Evolutionary conservation across 2,329 filamentous ascomycete genomes (phyloP).

Genomic region (Elsinoe ampelina): DNA sequence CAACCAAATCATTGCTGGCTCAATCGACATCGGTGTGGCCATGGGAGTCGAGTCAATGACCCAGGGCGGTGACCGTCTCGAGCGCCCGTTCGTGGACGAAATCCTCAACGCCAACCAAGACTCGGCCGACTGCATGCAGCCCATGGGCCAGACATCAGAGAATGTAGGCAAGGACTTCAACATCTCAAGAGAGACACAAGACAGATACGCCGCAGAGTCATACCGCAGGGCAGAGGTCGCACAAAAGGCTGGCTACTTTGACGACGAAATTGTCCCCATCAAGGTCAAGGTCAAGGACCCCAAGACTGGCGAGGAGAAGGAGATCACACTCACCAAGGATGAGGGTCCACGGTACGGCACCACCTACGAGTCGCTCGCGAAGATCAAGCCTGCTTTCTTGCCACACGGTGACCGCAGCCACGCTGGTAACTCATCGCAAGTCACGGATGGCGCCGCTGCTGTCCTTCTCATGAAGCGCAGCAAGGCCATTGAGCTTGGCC

Average conservation of each 20-base stretch:
- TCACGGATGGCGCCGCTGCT: conserved; percentile 88
- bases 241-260: conserved; percentile 83
- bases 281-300: conserved; percentile 71
- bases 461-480: conserved; percentile 90
- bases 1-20: conserved; percentile 68
- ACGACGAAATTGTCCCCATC: conserved; percentile 90
- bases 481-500: conserved; percentile 72
- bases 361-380: conserved; percentile 68
- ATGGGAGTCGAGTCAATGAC: conserved; percentile 88
- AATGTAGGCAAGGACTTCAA: conserved; percentile 89
- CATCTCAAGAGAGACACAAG: conserved; percentile 70
- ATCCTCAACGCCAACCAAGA: conserved; percentile 65
- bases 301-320: conserved; percentile 67
- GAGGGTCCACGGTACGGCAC: conserved; percentile 89
- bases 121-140: conserved; percentile 75
- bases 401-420: conserved; percentile 80
- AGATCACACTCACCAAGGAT: conserved; percentile 72
- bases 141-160: conserved; percentile 97
- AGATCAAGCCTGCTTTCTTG: conserved; percentile 84
- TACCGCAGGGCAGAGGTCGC: conserved; percentile 81
- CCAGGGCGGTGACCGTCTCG: conserved; percentile 57
- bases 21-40: conserved; percentile 80
- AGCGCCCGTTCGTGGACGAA: conserved; percentile 65
- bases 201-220: conserved; percentile 76
- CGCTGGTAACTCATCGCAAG: conserved; percentile 87